These are phyloP conservation scores for Toxoplasma gondii DNA, from an alignment of 169 alveolate species.

Conservation along the genomic window DNA sequence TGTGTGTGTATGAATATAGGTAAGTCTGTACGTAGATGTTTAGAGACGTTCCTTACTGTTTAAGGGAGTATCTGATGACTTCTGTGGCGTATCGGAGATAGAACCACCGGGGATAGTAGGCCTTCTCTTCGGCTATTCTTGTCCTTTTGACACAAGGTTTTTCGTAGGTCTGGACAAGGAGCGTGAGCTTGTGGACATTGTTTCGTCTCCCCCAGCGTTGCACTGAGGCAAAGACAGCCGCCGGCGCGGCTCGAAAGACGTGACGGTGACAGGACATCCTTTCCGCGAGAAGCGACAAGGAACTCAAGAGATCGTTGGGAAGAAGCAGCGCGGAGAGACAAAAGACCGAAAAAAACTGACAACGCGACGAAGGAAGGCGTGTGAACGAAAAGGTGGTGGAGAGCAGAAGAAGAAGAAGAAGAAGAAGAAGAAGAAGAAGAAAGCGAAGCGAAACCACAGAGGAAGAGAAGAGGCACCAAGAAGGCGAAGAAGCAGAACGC, in stretches of 20 bases:
- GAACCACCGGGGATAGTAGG: constrained; percentile 36
- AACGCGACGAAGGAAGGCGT: not conserved
- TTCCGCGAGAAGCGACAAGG: not conserved
- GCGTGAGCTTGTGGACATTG: constrained; percentile 13
- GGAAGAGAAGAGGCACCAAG: not conserved
- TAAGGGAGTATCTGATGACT: constrained; percentile 27
- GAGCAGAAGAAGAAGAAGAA: not conserved
- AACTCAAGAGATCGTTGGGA: not conserved
- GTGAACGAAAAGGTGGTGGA: not conserved
- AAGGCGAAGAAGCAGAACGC: not conserved
- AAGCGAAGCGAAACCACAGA: not conserved
- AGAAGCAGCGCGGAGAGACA: not conserved
- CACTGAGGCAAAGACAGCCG: not conserved
- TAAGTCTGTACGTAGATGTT: not conserved
- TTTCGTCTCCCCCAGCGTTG: constrained; percentile 8
- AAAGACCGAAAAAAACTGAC: not conserved
- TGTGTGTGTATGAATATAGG: not conserved
- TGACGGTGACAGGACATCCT: constrained; percentile 16
- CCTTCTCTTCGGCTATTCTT: constrained; percentile 21
- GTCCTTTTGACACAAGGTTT: constrained; percentile 26
- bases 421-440: not conserved
- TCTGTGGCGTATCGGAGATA: constrained; percentile 35
- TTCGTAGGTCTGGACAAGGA: constrained; percentile 40
- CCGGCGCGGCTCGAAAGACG: not conserved
- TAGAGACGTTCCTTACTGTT: not conserved